Conservation (phyloP, 345 rosid genomes). For the Ricinus communis region DNA sequence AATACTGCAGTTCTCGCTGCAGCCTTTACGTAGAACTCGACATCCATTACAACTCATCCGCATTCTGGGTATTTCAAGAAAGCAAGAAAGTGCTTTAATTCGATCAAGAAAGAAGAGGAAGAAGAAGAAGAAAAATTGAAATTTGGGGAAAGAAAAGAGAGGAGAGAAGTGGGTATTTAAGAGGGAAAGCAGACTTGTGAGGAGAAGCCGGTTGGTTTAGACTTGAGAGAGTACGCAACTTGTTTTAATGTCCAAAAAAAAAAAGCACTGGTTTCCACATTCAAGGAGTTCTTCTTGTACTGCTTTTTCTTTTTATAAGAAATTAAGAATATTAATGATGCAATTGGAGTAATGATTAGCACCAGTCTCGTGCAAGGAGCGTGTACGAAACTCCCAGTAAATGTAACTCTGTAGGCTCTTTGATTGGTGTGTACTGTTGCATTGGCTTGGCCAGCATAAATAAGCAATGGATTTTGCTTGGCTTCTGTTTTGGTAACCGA, state of each 20-base stretch:
- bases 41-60: slow-evolving; percentile 98
- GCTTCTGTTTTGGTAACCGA: too few species aligned
- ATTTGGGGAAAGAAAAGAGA: not conserved
- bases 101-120: not conserved
- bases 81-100: not conserved
- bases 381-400: slow-evolving; percentile 10
- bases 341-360: not conserved
- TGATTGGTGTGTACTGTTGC: not conserved
- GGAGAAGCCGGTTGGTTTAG: slow-evolving; percentile 41
- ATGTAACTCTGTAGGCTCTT: not conserved
- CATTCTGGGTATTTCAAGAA: slow-evolving; percentile 13
- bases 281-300: slow-evolving; percentile 23
- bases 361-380: slow-evolving; percentile 1
- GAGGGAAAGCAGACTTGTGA: too few species aligned
- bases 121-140: too few species aligned
- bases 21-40: slow-evolving; percentile 91
- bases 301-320: not conserved
- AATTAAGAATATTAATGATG: too few species aligned
- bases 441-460: not conserved
- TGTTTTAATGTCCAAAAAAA: slow-evolving; percentile 28
- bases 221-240: slow-evolving; percentile 32
- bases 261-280: slow-evolving; percentile 42
- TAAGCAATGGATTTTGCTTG: too few species aligned
- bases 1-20: slow-evolving; percentile 85
- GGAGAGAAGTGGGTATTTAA: not conserved